Conservation (phyloP, 2,329 filamentous ascomycete genomes). For the Blumeria graminis region DNA sequence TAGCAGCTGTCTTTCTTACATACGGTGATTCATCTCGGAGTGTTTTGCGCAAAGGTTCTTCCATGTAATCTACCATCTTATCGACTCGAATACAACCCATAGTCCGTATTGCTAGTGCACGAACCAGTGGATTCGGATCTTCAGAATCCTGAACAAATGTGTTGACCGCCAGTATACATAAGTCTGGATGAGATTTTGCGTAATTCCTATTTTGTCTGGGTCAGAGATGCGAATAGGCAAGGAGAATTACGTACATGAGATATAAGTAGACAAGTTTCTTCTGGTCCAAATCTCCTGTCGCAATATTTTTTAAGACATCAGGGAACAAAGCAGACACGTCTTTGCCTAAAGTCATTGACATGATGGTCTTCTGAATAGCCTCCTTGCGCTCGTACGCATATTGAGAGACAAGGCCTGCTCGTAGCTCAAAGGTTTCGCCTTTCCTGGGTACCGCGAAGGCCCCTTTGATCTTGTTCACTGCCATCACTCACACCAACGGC, state of each 20-base stretch:
- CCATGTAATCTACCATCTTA: conserved; percentile 99
- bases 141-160: conserved; percentile 98
- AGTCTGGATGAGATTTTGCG: conserved; percentile 92
- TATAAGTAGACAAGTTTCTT: conserved; percentile 99
- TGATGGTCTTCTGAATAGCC: conserved; percentile 98
- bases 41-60: conserved; percentile 88
- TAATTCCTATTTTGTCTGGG: conserved; percentile 50
- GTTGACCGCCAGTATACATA: conserved; percentile 96
- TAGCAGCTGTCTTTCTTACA: conserved; percentile 90
- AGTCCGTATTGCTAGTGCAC: conserved; percentile 84
- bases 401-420: conserved; percentile 86
- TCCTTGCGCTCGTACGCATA: conserved; percentile 99
- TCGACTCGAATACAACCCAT: conserved; percentile 98
- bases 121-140: conserved; percentile 87
- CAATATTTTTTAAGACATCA: conserved; percentile 96
- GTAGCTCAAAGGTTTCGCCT: conserved; percentile 93
- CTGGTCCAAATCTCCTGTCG: conserved; percentile 80
- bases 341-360: conserved; percentile 98
- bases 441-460: conserved; percentile 85
- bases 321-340: conserved; percentile 94
- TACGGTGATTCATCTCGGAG: conserved; percentile 93
- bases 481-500: conserved; percentile 31
- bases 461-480: conserved; percentile 85
- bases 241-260: conserved; percentile 41
- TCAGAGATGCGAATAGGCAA: conserved; percentile 3